These are phyloP conservation scores for Solidago caesia DNA, from an alignment of 129 eudicot species.

Conservation along the genomic window DNA sequence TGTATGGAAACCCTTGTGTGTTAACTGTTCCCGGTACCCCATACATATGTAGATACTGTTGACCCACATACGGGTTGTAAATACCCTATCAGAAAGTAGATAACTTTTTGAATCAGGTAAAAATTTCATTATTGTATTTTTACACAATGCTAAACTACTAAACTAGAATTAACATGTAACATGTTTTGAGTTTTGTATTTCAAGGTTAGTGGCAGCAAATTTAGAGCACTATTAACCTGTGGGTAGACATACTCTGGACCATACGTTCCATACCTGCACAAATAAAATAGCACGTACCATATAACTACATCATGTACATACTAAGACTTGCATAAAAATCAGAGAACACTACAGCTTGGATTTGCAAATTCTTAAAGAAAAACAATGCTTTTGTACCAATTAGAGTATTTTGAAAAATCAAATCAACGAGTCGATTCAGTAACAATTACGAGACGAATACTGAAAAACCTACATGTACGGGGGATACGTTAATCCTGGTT, in stretches of 20 bases:
- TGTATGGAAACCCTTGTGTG: slow-evolving; percentile 67
- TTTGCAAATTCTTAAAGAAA: background rate
- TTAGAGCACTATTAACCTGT: slow-evolving; percentile 49
- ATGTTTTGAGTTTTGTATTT: background rate
- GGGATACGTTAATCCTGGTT: slow-evolving; percentile 65
- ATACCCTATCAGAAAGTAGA: slow-evolving; percentile 47
- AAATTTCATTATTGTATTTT: background rate
- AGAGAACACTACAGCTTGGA: background rate
- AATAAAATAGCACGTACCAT: slow-evolving; percentile 21
- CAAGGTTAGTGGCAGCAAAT: slow-evolving; percentile 1
- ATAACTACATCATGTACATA: background rate
- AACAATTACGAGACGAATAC: background rate
- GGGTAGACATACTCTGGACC: slow-evolving; percentile 69
- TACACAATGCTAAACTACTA: background rate
- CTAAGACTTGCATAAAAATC: background rate
- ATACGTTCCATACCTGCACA: slow-evolving; percentile 65
- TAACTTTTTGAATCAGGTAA: slow-evolving; percentile 6
- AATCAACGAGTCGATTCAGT: background rate
- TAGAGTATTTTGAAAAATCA: background rate
- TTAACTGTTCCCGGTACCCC: slow-evolving; percentile 68
- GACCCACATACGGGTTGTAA: slow-evolving; percentile 67
- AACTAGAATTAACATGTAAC: background rate
- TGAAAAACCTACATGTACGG: slow-evolving; percentile 54
- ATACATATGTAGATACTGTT: slow-evolving; percentile 76
- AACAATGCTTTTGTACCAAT: background rate